Percentiles rank a stretch among this genome's conserved stretches.
Conservation (phyloP, 208 protist species). For the Trypanosomatidae sp. region DNA sequence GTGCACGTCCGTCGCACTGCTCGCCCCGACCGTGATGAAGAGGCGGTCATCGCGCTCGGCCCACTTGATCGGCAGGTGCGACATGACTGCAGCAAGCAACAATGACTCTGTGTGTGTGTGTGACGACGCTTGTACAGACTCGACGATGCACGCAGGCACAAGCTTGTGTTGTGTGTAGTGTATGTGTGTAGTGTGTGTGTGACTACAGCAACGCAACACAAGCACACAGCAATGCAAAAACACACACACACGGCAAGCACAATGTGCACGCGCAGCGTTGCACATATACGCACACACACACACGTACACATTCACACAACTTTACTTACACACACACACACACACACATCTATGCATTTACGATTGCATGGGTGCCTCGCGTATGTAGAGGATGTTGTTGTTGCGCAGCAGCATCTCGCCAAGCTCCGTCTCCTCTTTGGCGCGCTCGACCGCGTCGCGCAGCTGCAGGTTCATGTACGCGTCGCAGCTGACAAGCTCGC, state of each 20-base stretch:
- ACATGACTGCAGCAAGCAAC: conserved; percentile 11
- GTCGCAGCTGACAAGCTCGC: conserved; percentile 91
- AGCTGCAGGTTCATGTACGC: conserved; percentile 98
- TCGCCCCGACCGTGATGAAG: conserved; percentile 78
- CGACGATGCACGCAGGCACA: neutral
- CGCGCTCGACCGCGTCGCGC: conserved; percentile 52
- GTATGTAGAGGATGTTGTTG: conserved; percentile 88
- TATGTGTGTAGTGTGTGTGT: neutral
- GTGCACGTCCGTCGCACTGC: conserved; percentile 52
- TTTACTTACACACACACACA: too few relatives aligned
- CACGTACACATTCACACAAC: too few relatives aligned
- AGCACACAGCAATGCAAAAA: neutral
- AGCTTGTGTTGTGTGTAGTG: neutral
- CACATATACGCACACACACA: too few relatives aligned
- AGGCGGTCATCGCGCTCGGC: conserved; percentile 79
- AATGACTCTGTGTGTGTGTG: conserved; percentile 1
- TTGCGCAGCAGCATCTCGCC: conserved; percentile 80
- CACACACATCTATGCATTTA: neutral
- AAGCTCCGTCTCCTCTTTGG: conserved; percentile 54
- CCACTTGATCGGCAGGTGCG: conserved; percentile 84
- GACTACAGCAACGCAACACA: neutral
- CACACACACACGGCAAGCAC: too few relatives aligned
- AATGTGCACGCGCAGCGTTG: too few relatives aligned
- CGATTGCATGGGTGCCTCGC: conserved; percentile 17
- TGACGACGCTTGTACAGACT: neutral